Evolutionary conservation across 495 filamentous ascomycete species (phyloP).

Genomic region (Tuber umbilicatum): DNA sequence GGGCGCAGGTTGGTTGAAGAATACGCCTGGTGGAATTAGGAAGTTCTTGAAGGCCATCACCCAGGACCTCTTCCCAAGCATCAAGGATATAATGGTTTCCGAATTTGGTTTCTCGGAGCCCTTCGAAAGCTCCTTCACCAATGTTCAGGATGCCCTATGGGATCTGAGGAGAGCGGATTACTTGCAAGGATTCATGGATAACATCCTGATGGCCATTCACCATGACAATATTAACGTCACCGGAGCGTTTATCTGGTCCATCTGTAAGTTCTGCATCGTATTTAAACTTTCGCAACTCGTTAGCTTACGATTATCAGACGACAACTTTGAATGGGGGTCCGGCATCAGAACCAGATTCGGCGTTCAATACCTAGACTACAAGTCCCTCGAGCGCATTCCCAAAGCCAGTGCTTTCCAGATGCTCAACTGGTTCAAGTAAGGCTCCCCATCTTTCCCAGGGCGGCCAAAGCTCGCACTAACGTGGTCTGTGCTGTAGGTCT

Average conservation of each 20-base stretch:
- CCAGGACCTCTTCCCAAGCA: constrained; percentile 45
- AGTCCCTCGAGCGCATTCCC: constrained; percentile 43
- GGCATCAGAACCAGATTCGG: constrained; percentile 44
- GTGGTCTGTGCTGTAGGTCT: neutral
- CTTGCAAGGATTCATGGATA: constrained; percentile 46
- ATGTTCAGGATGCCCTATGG: constrained; percentile 42
- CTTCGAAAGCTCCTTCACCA: constrained; percentile 43
- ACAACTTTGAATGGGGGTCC: constrained; percentile 47
- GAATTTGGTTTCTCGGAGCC: constrained; percentile 50
- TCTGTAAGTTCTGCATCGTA: constrained; percentile 32
- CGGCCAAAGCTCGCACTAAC: neutral
- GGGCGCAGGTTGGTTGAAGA: constrained; percentile 45
- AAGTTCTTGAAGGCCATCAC: constrained; percentile 46
- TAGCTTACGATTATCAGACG: constrained; percentile 32
- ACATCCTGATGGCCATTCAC: constrained; percentile 42
- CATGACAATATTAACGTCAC: constrained; percentile 46
- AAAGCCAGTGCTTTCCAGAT: constrained; percentile 47
- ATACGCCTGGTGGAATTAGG: constrained; percentile 45
- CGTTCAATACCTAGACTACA: constrained; percentile 47
- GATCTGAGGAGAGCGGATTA: constrained; percentile 45
- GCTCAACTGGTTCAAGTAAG: constrained; percentile 46
- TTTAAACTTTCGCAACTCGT: neutral
- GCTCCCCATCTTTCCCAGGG: neutral
- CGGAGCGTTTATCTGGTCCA: constrained; percentile 46
- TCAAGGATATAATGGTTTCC: constrained; percentile 45